Conservation (phyloP, 2,329 filamentous ascomycete species). For the Aspergillus caelatus region DNA sequence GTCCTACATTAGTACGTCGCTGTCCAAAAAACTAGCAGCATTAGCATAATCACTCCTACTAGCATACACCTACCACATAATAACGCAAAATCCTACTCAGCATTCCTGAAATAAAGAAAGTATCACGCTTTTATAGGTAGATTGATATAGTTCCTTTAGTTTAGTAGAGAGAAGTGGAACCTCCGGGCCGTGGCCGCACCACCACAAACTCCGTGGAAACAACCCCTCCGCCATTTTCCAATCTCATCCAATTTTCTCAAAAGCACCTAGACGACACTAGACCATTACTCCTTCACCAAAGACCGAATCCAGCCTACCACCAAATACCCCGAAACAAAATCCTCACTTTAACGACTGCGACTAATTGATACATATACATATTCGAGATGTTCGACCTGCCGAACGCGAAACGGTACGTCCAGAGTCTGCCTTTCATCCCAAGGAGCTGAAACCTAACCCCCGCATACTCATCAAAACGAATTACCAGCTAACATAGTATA, state of each 20-base stretch:
- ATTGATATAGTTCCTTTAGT: background rate
- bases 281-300: background rate
- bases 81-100: background rate
- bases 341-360: background rate
- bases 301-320: background rate
- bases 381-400: conserved; percentile 40
- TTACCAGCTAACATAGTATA: background rate
- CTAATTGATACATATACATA: background rate
- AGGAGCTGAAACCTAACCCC: background rate
- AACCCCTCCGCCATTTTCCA: background rate
- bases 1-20: too few species aligned
- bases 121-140: background rate
- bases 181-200: conserved; percentile 21
- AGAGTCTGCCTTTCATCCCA: background rate
- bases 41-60: too few species aligned
- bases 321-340: background rate
- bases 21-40: too few species aligned
- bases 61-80: too few species aligned
- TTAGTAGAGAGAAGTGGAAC: background rate
- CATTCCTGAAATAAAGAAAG: background rate
- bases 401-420: conserved; percentile 38
- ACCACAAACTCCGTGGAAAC: conserved; percentile 8
- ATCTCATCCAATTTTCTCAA: conserved; percentile 12
- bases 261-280: conserved; percentile 5
- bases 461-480: background rate